Evolutionary conservation across 2,329 filamentous ascomycete genomes (phyloP), one percentile per base, ranked within the genome.

Genomic region (Lojkania enalia): DNA sequence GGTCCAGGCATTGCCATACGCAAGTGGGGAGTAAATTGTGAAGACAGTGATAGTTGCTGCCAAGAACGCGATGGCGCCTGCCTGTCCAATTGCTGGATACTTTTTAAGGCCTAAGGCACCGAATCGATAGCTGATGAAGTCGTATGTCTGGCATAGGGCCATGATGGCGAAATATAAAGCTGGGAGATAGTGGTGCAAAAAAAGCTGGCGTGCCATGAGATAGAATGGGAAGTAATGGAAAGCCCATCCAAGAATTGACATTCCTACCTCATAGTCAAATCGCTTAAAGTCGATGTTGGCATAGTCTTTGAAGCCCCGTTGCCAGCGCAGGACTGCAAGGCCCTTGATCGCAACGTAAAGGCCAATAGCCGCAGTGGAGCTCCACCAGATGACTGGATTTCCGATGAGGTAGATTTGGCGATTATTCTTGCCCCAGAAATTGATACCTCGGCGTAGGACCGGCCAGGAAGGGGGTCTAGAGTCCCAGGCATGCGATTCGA

Each of bases 211-310:
- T 67, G 94, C 85, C 94, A 99, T 97, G 46, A 99, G 81, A 76
- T 85, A 99, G 77, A 99, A 99, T 9, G 94, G 94, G 78, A 99
- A 97, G 77, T 96, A 99, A 74, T 99, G 94, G 71, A 99, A 86
- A 36, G 88, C 90, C 94, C 94, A 99, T 57, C 88, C 94, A 6
- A 99, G 81, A 21, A 96, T 87, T 14, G 84, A 90, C 41, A 85
- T 89, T 50, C 94, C 94, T 48, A 97, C 83, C 72, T 99, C 94
- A 66, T 96, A 97, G 72, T 97, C 94, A 70, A 97, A 99, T 44
- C 94, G 89, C 76, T 96, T 96, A 79, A 97, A 95, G 29, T 81
- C 87, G 37, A 83, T 70, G 67, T 87, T 84, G 48, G 80, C 74
- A 71, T 99, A 97, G 72, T 99, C 94, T 58, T 83, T 81, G 78